Evolutionary conservation across 805 yeast species (phyloP), one percentile per base, ranked within the genome.

Genomic region (Yarrowia divulgata): DNA sequence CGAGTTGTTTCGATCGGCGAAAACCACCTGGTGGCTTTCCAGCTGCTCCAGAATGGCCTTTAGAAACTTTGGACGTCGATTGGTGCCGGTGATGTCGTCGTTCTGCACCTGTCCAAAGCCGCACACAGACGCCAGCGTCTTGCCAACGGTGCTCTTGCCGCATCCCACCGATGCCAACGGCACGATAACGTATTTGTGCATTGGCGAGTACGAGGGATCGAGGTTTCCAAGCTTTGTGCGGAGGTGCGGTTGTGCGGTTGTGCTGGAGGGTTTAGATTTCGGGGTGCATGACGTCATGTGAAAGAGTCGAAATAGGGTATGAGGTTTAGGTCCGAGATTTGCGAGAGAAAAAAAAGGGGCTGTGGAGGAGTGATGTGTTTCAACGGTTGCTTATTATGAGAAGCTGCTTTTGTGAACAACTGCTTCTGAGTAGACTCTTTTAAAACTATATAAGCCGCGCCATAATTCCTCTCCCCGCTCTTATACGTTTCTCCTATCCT

Each of bases 121-220:
- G 68, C 81, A 87, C 9, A 93, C 76, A 9, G 81, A 74, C 0
- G 74, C 71, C 55, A 95, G 79, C 0, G 93, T 87, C 43, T 85
- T 76, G 8, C 90, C 86, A 0, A 90, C 85, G 0, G 98, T 92
- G 0, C 98, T 92, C 75, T 95, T 95, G 12, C 99, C 99, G 77
- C 97, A 91, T 0, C 98, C 98, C 62, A 94, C 85, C 0, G 97
- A 92, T 0, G 98, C 93, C 4, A 93, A 86, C 0, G 98, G 94
- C 0, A 92, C 85, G 1, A 95, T 74, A 0, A 91, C 84, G 75
- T 86, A 90, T 23, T 54, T 54, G 43, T n/a, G 46, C 19, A 43
- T 43, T n/a, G 46, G 45, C 45, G 45, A 42, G 40, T 39, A 39
- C 40, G 40, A 39, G 6, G 40, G 40, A 39, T 39, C 40, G 29